These are phyloP conservation scores for Cadophora sp. DNA, from an alignment of 2,329 filamentous ascomycete genomes.

Conservation along the genomic window DNA sequence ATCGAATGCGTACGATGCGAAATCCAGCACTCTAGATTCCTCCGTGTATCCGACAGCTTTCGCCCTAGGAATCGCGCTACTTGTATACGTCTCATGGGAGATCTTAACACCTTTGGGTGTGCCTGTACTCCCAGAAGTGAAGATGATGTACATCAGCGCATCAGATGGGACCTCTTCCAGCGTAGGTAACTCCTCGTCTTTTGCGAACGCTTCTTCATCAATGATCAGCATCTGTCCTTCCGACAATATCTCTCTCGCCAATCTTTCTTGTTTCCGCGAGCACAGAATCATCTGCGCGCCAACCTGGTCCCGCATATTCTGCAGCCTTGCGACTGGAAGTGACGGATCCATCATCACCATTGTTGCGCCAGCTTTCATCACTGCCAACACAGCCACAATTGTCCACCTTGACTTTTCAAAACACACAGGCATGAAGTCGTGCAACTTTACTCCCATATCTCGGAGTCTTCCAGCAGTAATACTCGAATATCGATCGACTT, in stretches of 20 bases:
- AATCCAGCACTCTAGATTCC: conserved; percentile 36
- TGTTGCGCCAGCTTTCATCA: conserved; percentile 42
- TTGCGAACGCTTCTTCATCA: conserved; percentile 10
- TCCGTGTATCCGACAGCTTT: conserved; percentile 13
- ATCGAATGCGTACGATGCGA: conserved; percentile 49
- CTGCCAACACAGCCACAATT: conserved; percentile 41
- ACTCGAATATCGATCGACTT: conserved; percentile 38
- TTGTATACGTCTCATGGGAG: conserved; percentile 30
- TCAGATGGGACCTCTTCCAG: conserved; percentile 12
- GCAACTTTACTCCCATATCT: conserved; percentile 29
- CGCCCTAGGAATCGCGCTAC: conserved; percentile 13
- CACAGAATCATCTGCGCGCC: conserved; percentile 15
- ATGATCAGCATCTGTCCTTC: neutral
- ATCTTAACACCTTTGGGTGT: conserved; percentile 40
- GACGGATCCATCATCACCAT: conserved; percentile 44
- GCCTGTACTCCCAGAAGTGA: conserved; percentile 44
- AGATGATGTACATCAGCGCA: conserved; percentile 34
- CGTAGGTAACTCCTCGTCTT: neutral
- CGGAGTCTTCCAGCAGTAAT: conserved; percentile 30
- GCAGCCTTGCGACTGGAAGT: conserved; percentile 38
- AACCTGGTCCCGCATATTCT: conserved; percentile 25
- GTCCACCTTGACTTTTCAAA: conserved; percentile 44
- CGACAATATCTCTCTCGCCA: conserved; percentile 1
- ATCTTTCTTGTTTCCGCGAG: conserved; percentile 5
- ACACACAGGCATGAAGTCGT: conserved; percentile 38